These are phyloP conservation scores for Raffaelea ambrosiae DNA, from an alignment of 2,329 filamentous ascomycete species.

Conservation along the genomic window DNA sequence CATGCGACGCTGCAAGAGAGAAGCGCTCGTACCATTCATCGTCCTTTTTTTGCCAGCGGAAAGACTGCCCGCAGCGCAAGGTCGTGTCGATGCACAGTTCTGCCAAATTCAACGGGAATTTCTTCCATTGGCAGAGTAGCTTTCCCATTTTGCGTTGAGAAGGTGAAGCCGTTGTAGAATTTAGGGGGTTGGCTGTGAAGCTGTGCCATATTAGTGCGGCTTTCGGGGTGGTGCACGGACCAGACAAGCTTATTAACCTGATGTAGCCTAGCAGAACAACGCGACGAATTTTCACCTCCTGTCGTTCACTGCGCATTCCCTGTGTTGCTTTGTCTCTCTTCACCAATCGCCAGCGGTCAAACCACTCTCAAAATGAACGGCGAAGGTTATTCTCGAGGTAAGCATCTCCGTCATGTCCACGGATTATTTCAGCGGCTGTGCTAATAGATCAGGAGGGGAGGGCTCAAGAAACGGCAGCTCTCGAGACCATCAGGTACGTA, in stretches of 20 bases:
- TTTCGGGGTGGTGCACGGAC: conserved; percentile 15
- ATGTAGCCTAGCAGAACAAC: no score
- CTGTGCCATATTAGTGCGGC: no score
- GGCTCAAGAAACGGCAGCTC: conserved; percentile 44
- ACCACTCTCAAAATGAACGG: conserved; percentile 12
- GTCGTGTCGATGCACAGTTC: conserved; percentile 95
- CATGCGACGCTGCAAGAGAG: no score
- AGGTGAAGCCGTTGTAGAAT: no score
- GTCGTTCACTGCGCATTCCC: no score
- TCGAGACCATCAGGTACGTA: conserved; percentile 43
- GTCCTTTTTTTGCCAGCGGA: conserved; percentile 82
- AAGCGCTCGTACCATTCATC: conserved; percentile 71
- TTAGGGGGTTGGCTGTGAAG: no score
- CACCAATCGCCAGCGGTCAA: no score
- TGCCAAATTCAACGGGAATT: conserved; percentile 69
- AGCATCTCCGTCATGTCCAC: background rate
- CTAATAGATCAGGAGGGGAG: conserved; percentile 16
- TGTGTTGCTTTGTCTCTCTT: no score
- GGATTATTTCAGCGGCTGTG: background rate
- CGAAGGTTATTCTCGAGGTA: conserved; percentile 11
- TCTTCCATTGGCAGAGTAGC: conserved; percentile 59
- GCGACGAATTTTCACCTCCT: no score
- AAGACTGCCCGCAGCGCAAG: conserved; percentile 89
- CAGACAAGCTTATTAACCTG: conserved; percentile 3
- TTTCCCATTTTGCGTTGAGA: background rate